These are phyloP conservation scores for Talaromyces wortmannii DNA, from an alignment of 495 filamentous ascomycete species.

Conservation along the genomic window DNA sequence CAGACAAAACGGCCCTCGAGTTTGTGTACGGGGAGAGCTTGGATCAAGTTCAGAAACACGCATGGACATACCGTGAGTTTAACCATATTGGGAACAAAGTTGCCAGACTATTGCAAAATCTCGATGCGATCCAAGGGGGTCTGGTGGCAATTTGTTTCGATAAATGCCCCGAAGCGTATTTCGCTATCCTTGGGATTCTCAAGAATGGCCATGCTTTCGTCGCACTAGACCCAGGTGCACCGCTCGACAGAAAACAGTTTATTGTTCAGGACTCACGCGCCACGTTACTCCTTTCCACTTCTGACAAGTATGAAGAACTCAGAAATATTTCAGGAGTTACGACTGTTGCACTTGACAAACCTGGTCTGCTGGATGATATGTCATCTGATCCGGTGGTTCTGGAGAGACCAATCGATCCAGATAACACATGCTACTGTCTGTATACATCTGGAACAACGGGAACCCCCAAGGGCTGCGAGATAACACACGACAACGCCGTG, in stretches of 20 bases:
- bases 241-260: conserved; percentile 53
- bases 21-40: conserved; percentile 8
- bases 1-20: conserved; percentile 14
- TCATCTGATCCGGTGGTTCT: conserved; percentile 17
- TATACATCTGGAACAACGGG: conserved; percentile 82
- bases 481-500: conserved; percentile 69
- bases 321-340: conserved; percentile 17
- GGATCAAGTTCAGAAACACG: conserved; percentile 4
- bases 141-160: conserved; percentile 64
- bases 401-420: conserved; percentile 19
- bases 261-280: conserved; percentile 59
- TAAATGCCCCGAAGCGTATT: conserved; percentile 72
- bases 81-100: conserved; percentile 13
- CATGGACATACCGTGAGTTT: conserved; percentile 19
- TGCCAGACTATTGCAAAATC: conserved; percentile 9
- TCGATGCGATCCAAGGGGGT: conserved; percentile 5
- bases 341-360: conserved; percentile 31
- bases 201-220: conserved; percentile 44
- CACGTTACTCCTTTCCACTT: conserved; percentile 41
- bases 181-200: conserved; percentile 69
- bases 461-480: conserved; percentile 68
- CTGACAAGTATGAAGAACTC: conserved; percentile 19
- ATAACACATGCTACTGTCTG: conserved; percentile 60
- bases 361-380: conserved; percentile 12
- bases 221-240: conserved; percentile 40